Evolutionary conservation across 208 protist genomes (phyloP), one percentile per base, ranked within the genome.

Genomic region (Trypanosoma vivax): DNA sequence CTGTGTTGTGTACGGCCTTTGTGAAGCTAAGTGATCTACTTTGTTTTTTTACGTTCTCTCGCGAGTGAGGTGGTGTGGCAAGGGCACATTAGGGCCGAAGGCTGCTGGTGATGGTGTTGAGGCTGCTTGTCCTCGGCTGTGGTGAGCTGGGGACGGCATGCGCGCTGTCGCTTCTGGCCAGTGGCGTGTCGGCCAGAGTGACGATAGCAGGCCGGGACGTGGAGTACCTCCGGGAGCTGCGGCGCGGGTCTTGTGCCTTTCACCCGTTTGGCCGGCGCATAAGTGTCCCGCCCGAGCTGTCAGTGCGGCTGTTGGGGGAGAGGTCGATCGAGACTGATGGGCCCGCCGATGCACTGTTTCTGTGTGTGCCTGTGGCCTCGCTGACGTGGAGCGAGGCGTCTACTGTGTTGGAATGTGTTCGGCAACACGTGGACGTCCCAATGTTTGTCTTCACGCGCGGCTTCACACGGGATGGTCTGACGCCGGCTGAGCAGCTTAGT

Each of bases 71-170:
- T n/a, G n/a, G n/a, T n/a, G n/a, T 48, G 25, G 14, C 25, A 16
- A 19, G 43, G 25, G 14, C 4, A 19, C 5, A n/a, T 10, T 30
- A 7, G 23, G 23, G 23, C 21, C 23, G 10, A 24, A 49, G 18
- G 10, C 10, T 30, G 21, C 21, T 49, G n/a, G 6, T 43, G 10
- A 62, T 69, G 62, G 18, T 1, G 27, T 52, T 35, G 0, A 31
- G 52, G 23, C 39, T 69, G 6, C 30, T 62, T n/a, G 66, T 94
- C 14, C 29, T 94, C 9, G 86, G 86, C 9, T 63, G 70, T 0
- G 86, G 86, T 0, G 74, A 90, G 54, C 18, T 90, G 16, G 86
- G 70, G 1, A 75, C 56, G 19, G 86, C 86, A 4, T 90, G 82
- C 42, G 72, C 79, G 0, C 65, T 90, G 9, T 69, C 86, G 0